Evolutionary conservation across 2,329 filamentous ascomycete species (phyloP).

Genomic region (Pseudocercospora musae): DNA sequence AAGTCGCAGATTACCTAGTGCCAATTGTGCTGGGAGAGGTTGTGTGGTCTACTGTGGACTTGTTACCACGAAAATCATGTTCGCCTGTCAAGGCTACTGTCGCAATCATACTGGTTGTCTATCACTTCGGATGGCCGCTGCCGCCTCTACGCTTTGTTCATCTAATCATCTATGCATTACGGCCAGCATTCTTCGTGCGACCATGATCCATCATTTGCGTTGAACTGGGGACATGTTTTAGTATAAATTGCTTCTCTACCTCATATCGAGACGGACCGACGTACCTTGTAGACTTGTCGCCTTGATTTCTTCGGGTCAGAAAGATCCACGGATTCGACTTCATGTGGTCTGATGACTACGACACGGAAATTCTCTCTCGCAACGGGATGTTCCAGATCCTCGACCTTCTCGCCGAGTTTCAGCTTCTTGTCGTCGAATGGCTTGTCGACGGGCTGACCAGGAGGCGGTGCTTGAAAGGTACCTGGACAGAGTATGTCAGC

Average conservation of each 20-base stretch:
- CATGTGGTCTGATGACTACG: constrained; percentile 77
- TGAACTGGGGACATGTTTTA: constrained; percentile 38
- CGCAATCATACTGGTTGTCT: constrained; percentile 1
- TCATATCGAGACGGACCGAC: background rate
- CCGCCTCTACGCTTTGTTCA: background rate
- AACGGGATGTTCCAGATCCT: constrained; percentile 65
- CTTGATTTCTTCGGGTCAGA: constrained; percentile 61
- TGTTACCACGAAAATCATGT: constrained; percentile 1
- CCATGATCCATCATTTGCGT: constrained; percentile 57
- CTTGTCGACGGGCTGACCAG: constrained; percentile 45
- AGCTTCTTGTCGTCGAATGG: constrained; percentile 44
- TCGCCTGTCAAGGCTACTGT: background rate
- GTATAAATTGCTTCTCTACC: background rate
- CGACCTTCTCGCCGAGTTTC: constrained; percentile 61
- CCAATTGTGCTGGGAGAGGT: background rate
- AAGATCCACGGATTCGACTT: constrained; percentile 72
- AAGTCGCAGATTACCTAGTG: background rate
- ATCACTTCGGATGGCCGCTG: background rate
- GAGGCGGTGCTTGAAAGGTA: constrained; percentile 61
- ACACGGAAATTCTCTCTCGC: constrained; percentile 78
- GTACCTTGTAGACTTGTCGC: constrained; percentile 62
- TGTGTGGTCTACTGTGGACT: background rate
- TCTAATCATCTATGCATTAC: constrained; percentile 30
- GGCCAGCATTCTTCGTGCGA: constrained; percentile 67
- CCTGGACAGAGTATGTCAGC: constrained; percentile 38